A percentile compares a stretch with the other conserved stretches of the same genome.
Conservation (phyloP, 305 asterid species). For the Solanum hybrid region DNA sequence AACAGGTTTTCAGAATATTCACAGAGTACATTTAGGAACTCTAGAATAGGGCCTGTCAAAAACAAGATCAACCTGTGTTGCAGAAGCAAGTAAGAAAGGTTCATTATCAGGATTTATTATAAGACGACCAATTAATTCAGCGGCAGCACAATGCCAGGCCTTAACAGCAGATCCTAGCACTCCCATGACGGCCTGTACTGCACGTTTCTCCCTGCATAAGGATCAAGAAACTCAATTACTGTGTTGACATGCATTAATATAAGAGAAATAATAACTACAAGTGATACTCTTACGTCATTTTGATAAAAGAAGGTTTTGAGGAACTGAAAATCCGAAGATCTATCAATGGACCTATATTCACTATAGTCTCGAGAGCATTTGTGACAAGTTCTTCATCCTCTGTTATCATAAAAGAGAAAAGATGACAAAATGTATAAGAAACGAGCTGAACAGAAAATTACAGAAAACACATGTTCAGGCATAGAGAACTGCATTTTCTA, state of each 20-base stretch:
- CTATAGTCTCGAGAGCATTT: constrained; percentile 74
- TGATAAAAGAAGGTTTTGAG: constrained; percentile 67
- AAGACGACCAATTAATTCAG: constrained; percentile 85
- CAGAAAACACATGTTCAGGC: neutral
- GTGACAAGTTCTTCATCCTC: constrained; percentile 99
- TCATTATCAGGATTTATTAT: constrained; percentile 95
- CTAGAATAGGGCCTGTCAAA: neutral
- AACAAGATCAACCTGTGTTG: constrained; percentile 50
- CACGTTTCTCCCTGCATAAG: constrained; percentile 57
- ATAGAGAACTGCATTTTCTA: neutral
- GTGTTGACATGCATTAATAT: neutral
- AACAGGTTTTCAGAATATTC: neutral
- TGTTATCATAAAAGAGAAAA: constrained; percentile 18
- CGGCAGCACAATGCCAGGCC: constrained; percentile 97
- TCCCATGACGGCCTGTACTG: constrained; percentile 82
- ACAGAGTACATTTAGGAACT: neutral
- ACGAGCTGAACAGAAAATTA: neutral
- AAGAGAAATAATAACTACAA: neutral
- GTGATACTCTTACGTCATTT: constrained; percentile 51
- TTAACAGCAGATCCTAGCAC: constrained; percentile 78
- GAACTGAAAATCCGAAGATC: constrained; percentile 92
- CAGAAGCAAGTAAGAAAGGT: constrained; percentile 69
- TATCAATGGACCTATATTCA: constrained; percentile 84
- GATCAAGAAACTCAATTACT: neutral
- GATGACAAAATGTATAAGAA: neutral